Evolutionary conservation across 768 basidiomycete genomes (phyloP).

Genomic region (Phylloporus sp.): DNA sequence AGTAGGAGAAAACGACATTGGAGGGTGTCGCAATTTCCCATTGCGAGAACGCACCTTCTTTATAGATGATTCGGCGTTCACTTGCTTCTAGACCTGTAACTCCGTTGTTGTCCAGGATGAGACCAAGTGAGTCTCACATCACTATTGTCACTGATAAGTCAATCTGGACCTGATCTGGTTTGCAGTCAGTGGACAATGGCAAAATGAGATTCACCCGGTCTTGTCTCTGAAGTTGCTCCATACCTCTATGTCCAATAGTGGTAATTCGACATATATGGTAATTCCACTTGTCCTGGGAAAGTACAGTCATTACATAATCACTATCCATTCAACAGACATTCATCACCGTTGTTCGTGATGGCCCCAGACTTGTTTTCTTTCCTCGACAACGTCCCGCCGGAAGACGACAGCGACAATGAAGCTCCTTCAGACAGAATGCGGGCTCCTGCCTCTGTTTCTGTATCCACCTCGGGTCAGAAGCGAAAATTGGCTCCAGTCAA

Average conservation of each 20-base stretch:
- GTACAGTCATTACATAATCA: background rate
- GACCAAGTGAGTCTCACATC: slow-evolving; percentile 12
- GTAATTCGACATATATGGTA: background rate
- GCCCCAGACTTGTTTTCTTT: slow-evolving; percentile 31
- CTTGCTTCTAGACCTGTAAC: too few relatives aligned
- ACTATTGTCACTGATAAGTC: slow-evolving; percentile 12
- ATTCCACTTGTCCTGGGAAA: slow-evolving; percentile 2
- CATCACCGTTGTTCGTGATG: slow-evolving; percentile 10
- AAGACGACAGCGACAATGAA: slow-evolving; percentile 28
- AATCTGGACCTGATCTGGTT: too few relatives aligned
- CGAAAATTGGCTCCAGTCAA: slow-evolving; percentile 21
- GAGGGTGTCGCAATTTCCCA: slow-evolving; percentile 1
- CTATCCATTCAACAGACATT: too few relatives aligned
- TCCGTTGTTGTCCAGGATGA: too few relatives aligned
- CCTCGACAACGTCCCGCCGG: slow-evolving; percentile 19
- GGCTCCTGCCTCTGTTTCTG: background rate
- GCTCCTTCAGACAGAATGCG: background rate
- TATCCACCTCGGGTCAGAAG: slow-evolving; percentile 14
- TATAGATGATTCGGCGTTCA: slow-evolving; percentile 17
- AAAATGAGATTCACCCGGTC: too few relatives aligned
- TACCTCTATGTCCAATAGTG: too few relatives aligned
- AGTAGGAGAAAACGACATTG: slow-evolving; percentile 15
- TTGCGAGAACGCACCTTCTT: slow-evolving; percentile 4
- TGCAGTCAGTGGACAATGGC: too few relatives aligned
- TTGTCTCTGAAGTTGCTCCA: too few relatives aligned